Evolutionary conservation across 2,329 filamentous ascomycete species (phyloP).

Genomic region (Thielaviopsis ethacetica): DNA sequence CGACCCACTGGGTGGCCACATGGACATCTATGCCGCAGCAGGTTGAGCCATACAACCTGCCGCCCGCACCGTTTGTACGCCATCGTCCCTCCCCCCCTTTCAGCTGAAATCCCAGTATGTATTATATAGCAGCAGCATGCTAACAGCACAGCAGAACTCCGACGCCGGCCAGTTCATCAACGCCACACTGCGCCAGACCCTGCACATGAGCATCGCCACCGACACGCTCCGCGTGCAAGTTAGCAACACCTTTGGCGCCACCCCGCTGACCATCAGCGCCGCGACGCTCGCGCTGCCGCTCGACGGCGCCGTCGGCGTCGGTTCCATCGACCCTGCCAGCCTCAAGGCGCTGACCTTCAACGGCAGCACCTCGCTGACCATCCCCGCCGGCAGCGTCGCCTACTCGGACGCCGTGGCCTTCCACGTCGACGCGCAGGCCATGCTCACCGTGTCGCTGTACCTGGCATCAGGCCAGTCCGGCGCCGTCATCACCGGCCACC

Average conservation of each 20-base stretch:
- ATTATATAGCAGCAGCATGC: not conserved
- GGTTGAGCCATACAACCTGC: constrained; percentile 44
- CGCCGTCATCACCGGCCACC: constrained; percentile 44
- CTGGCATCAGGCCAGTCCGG: constrained; percentile 37
- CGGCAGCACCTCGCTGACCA: constrained; percentile 29
- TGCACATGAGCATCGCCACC: constrained; percentile 41
- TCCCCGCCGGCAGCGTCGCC: constrained; percentile 38
- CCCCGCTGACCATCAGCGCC: constrained; percentile 41
- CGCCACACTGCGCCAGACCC: constrained; percentile 48
- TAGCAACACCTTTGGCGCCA: constrained; percentile 48
- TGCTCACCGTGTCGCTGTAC: constrained; percentile 43
- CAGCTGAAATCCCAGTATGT: too few species aligned
- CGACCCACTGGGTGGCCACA: constrained; percentile 37
- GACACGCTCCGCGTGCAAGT: constrained; percentile 43
- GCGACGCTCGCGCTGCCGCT: constrained; percentile 40
- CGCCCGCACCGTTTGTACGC: constrained; percentile 41
- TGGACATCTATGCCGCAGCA: constrained; percentile 53
- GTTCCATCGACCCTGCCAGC: constrained; percentile 33
- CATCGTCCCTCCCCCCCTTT: not conserved
- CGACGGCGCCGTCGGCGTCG: constrained; percentile 35
- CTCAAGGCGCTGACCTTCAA: constrained; percentile 41
- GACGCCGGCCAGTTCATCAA: constrained; percentile 35
- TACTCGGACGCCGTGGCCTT: constrained; percentile 47
- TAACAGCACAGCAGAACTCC: constrained; percentile 12
- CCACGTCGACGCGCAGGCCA: constrained; percentile 29